These are phyloP conservation scores for Sugiyamaella valdiviana DNA, from an alignment of 805 yeast species.

Conservation along the genomic window DNA sequence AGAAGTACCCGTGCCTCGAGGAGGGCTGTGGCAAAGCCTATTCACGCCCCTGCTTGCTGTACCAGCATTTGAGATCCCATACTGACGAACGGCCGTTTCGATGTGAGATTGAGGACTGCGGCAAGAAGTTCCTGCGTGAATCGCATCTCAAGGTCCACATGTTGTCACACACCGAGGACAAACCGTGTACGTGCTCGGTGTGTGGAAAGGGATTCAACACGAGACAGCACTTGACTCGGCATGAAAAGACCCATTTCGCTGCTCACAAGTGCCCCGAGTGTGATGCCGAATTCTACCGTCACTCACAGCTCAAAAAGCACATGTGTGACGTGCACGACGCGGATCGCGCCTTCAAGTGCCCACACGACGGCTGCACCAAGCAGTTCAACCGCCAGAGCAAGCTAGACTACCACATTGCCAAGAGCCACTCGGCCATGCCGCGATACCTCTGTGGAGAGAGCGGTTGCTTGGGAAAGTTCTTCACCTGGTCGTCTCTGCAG, in stretches of 20 bases:
- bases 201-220: constrained; percentile 84
- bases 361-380: constrained; percentile 60
- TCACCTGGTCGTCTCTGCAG: constrained; percentile 44
- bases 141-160: constrained; percentile 75
- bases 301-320: constrained; percentile 72
- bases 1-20: constrained; percentile 56
- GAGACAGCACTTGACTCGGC: constrained; percentile 73
- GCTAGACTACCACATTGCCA: constrained; percentile 58
- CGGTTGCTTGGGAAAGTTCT: constrained; percentile 22
- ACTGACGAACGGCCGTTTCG: constrained; percentile 69
- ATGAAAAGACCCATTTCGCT: constrained; percentile 71
- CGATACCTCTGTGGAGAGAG: constrained; percentile 27
- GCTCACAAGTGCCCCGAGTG: constrained; percentile 64
- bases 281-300: constrained; percentile 60
- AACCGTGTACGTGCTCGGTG: constrained; percentile 63
- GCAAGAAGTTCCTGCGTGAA: constrained; percentile 59
- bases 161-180: constrained; percentile 55
- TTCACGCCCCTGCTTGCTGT: constrained; percentile 71
- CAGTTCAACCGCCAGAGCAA: constrained; percentile 58
- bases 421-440: constrained; percentile 45
- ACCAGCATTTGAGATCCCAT: constrained; percentile 76
- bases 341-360: constrained; percentile 37
- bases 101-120: constrained; percentile 53
- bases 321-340: constrained; percentile 53
- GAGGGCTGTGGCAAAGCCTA: constrained; percentile 71